Evolutionary conservation across 1,139 yeast genomes (phyloP), one percentile per base, ranked within the genome.

Genomic region (Kodamaea derodonti): DNA sequence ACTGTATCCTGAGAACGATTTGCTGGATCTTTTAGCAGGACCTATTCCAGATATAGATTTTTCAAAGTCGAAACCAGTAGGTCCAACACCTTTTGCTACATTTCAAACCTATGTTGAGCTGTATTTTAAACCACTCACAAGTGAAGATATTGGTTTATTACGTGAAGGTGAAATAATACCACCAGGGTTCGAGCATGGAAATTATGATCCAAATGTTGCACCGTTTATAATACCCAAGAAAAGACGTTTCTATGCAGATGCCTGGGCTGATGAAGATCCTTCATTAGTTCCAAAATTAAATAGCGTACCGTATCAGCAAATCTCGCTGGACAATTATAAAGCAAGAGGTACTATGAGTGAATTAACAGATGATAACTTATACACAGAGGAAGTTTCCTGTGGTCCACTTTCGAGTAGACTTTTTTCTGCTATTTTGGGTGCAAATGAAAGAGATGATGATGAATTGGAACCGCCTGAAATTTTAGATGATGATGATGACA

Each of bases 381-480:
- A 84, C 42, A 69, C 81, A 0, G 94, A 84, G 41, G 80, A 76
- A 15, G 67, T 90, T 1, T 83, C 95, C 0, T 84, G 95, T 55
- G 99, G 99, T 0, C 98, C 99, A 0, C 67, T 92, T 28, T 84
- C 95, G 0, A 80, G 92, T 20, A 73, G 99, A 40, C 66, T 94
- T 32, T 58, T 94, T 34, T 78, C 95, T 4, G 97, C 97, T 0
- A 69, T 92, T 16, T 56, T 84, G 39, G 74, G 75, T 42, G 76
- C 75, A 25, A 76, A 75, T 27, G 76, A 68, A 39, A 67, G 59
- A 2, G 51, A 52, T 12, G 36, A 32, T 3, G 56, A 48, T 3
- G 54, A 48, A 2, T 58, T 48, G 9, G 64, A 54, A n/a, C 60
- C 54, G 3, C 41, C 41, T 10, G 40, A 34, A 7, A 30, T 39